Evolutionary conservation across 768 basidiomycete species (phyloP).

Genomic region (Exidia glandulosa): DNA sequence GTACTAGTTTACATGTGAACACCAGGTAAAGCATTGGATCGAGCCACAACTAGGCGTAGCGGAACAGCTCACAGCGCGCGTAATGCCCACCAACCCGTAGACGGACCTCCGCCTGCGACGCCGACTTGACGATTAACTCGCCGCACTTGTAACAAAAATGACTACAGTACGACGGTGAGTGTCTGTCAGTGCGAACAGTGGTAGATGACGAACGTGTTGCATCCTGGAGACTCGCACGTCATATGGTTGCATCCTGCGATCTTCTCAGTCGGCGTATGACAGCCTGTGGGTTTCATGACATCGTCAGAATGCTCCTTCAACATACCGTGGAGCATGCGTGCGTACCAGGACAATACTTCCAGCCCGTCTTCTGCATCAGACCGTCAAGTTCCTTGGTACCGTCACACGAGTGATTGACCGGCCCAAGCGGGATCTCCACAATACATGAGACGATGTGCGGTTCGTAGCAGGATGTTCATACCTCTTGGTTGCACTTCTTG

Average conservation of each 20-base stretch:
- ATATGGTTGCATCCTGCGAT: constrained; percentile 48
- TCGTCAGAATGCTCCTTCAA: neutral
- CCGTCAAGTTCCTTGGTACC: constrained; percentile 42
- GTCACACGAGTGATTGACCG: constrained; percentile 34
- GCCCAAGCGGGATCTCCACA: neutral
- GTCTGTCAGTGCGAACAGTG: neutral
- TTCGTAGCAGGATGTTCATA: constrained; percentile 25
- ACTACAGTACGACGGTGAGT: constrained; percentile 12
- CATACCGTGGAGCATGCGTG: too few relatives aligned
- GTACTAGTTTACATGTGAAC: too few relatives aligned
- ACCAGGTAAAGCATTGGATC: too few relatives aligned
- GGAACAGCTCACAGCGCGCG: neutral
- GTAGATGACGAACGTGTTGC: constrained; percentile 30
- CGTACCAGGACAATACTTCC: constrained; percentile 54
- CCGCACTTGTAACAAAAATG: constrained; percentile 50
- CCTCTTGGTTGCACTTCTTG: constrained; percentile 40
- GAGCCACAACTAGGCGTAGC: too few relatives aligned
- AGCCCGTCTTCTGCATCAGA: constrained; percentile 43
- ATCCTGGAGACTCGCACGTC: constrained; percentile 45
- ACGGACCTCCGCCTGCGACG: neutral
- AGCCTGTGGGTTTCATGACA: constrained; percentile 19
- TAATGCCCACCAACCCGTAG: neutral
- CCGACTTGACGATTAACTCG: constrained; percentile 30
- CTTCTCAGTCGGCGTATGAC: constrained; percentile 39
- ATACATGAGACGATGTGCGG: neutral